Evolutionary conservation across 164 flowering plant genomes (phyloP), one percentile per base, ranked within the genome.

Genomic region (Chloranthus sessilifolius): DNA sequence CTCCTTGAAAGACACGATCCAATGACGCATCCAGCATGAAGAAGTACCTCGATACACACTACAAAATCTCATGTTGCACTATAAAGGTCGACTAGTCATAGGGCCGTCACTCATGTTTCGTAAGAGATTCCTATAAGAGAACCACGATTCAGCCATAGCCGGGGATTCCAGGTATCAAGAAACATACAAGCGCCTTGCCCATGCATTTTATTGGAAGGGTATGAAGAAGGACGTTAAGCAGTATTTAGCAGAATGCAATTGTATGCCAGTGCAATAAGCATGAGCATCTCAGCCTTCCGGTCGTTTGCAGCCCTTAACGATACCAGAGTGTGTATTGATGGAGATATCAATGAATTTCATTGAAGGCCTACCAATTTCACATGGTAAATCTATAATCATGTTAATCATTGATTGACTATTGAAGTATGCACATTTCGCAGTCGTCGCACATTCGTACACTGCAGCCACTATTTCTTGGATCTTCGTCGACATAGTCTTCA

Each of bases 291-390:
- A 11, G 10, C 31, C 44, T n/a, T 0, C 62, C 1, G 23, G 55
- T 7, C 24, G 29, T 17, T 46, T 58, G 16, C 48, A 58, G 21
- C 48, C 48, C 3, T 10, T 47, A 3, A 52, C 23, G 8, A 36
- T 49, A 9, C 47, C 38, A 0, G 15, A 21, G 4, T 5, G 15
- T 3, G 22, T 49, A 7, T 58, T 47, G 54, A 15, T 3, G 3
- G 48, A 50, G 2, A 40, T 59, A 1, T 15, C 20, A 4, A 47
- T 47, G 22, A 25, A 47, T 14, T 47, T 47, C 25, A 30, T 47
- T 15, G 35, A 47, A 15, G 51, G 51, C 1, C 38, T 28, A 5
- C 38, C 51, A 7, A 21, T 5, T 15, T 47, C 37, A 16, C 6
- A 47, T 19, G 37, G 37, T 19, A 29, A 47, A n/a, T 1, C 0